Percentiles rank a stretch among this genome's conserved stretches.
Conservation (phyloP, 495 filamentous ascomycete species). For the Pyrenula massariospora region DNA sequence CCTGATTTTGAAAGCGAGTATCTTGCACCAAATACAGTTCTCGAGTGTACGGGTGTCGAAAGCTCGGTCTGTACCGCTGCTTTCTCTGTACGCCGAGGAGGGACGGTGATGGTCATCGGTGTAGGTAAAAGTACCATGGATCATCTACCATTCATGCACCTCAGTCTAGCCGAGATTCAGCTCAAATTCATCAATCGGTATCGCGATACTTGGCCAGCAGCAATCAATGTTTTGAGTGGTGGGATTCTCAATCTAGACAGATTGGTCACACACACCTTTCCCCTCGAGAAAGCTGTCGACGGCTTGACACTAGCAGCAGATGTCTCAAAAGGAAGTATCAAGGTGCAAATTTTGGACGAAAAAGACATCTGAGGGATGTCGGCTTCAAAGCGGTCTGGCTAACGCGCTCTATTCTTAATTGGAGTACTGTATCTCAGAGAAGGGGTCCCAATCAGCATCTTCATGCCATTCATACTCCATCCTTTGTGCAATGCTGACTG, state of each 20-base stretch:
- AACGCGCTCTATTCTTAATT: not conserved
- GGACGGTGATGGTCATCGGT: constrained; percentile 50
- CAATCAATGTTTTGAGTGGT: constrained; percentile 31
- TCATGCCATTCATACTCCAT: constrained; percentile 1
- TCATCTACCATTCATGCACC: constrained; percentile 55
- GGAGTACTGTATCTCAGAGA: not conserved
- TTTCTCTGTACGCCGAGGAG: constrained; percentile 44
- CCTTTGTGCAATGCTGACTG: not conserved
- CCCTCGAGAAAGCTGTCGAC: constrained; percentile 42
- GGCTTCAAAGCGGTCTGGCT: not conserved
- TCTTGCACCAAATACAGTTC: constrained; percentile 39
- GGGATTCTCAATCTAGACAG: constrained; percentile 46
- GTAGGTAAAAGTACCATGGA: constrained; percentile 49
- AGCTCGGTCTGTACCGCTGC: constrained; percentile 44
- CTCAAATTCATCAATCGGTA: constrained; percentile 56
- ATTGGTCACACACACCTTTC: constrained; percentile 59
- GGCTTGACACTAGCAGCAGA: constrained; percentile 41
- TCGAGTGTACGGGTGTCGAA: constrained; percentile 56
- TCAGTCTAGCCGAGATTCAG: constrained; percentile 51
- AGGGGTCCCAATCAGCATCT: not conserved
- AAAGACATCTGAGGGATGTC: constrained; percentile 18
- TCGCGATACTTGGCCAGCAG: constrained; percentile 48
- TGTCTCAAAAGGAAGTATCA: constrained; percentile 37
- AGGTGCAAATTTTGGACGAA: constrained; percentile 48
- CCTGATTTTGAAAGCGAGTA: constrained; percentile 23